Evolutionary conservation across 2,329 filamentous ascomycete species (phyloP).

Genomic region (Fusarium buharicum): DNA sequence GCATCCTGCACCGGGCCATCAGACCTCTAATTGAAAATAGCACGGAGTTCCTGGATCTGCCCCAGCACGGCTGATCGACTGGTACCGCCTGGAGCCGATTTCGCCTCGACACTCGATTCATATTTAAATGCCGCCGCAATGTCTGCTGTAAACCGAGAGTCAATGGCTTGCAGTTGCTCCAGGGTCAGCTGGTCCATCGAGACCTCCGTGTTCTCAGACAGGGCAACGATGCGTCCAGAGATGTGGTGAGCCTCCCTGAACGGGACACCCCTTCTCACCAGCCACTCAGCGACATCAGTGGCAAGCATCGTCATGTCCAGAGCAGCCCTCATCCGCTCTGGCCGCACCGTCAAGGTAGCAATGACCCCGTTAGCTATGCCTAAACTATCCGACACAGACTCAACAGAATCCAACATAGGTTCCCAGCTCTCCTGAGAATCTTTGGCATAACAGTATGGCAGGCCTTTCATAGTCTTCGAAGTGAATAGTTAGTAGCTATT

Average conservation of each 20-base stretch:
- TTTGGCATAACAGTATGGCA: conserved; percentile 81
- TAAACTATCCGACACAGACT: conserved; percentile 77
- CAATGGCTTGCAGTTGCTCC: conserved; percentile 74
- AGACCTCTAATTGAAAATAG: conserved; percentile 47
- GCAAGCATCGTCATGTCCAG: conserved; percentile 80
- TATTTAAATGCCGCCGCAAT: conserved; percentile 75
- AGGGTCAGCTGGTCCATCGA: conserved; percentile 76
- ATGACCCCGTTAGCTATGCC: conserved; percentile 80
- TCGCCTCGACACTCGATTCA: conserved; percentile 76
- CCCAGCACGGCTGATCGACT: conserved; percentile 71
- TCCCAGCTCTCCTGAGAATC: conserved; percentile 81
- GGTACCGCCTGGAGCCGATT: conserved; percentile 75
- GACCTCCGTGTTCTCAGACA: conserved; percentile 70
- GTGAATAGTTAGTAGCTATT: conserved; percentile 44
- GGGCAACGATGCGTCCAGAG: conserved; percentile 74
- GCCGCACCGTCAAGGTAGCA: conserved; percentile 71
- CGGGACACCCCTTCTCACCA: conserved; percentile 72
- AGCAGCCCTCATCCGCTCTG: conserved; percentile 76
- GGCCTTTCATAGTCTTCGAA: conserved; percentile 62
- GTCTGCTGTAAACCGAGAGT: conserved; percentile 73
- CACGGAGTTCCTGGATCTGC: conserved; percentile 63
- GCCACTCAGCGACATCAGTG: conserved; percentile 71
- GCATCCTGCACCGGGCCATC: conserved; percentile 38
- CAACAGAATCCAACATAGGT: conserved; percentile 78
- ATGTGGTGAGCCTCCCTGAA: conserved; percentile 86